Percentiles rank a stretch among this genome's conserved stretches.
phyloP scores from a whole-genome alignment of 1,284 basidiomycete species.

The Trametes hirsuta region DNA sequence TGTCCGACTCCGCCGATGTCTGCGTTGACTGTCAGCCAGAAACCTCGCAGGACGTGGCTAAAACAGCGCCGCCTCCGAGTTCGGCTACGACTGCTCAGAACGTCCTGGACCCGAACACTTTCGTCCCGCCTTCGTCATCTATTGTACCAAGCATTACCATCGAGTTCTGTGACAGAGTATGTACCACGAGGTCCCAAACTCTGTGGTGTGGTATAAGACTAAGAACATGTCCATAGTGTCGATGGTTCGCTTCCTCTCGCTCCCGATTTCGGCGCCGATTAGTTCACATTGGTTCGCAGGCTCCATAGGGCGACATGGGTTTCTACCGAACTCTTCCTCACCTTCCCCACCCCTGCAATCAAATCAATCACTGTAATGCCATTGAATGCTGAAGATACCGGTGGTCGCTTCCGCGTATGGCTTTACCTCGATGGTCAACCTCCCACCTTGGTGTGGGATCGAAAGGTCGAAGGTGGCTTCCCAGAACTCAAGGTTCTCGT shows the following conservation, averaged over 20 bases:
- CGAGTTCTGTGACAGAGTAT: constrained; percentile 87
- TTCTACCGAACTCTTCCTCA: constrained; percentile 87
- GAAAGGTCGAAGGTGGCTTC: constrained; percentile 88
- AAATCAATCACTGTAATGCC: constrained; percentile 74
- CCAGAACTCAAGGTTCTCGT: constrained; percentile 88
- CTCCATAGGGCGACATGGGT: constrained; percentile 87
- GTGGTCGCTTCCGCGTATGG: constrained; percentile 90
- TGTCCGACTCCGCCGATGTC: constrained; percentile 19
- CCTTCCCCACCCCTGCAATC: constrained; percentile 79
- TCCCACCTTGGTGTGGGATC: constrained; percentile 68
- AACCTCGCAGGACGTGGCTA: neutral
- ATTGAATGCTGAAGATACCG: constrained; percentile 78
- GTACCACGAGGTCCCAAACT: constrained; percentile 31
- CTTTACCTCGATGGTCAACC: constrained; percentile 50
- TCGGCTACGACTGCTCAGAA: constrained; percentile 26
- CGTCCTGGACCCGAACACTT: constrained; percentile 55
- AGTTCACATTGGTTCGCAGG: constrained; percentile 45
- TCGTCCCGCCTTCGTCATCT: constrained; percentile 57
- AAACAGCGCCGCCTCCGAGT: neutral
- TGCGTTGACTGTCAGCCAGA: constrained; percentile 31
- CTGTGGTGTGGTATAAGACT: constrained; percentile 10
- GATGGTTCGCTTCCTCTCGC: constrained; percentile 53
- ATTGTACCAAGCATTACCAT: constrained; percentile 60
- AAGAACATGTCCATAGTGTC: constrained; percentile 51
- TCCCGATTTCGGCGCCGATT: neutral